Base-by-base conservation (phyloP, 345 rosid genomes). In the Balakata baccata region DNA sequence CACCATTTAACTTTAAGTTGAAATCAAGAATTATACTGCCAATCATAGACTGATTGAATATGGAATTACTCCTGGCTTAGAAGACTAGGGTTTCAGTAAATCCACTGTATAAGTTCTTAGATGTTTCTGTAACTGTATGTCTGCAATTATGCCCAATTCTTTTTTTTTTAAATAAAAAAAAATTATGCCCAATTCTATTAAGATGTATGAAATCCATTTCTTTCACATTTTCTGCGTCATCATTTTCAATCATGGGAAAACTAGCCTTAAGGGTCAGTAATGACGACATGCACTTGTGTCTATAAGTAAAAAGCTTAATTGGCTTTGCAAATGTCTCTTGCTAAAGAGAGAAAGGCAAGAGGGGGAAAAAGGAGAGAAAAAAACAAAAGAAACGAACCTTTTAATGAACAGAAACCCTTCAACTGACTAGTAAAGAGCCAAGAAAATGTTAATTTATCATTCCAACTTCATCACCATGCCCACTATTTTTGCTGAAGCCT, bases 401-500 rank as follows among this genome's bases (percentile, higher is more conserved):
- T 13, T 20, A 38, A 43, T 11, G 3, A 22, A 37, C 47, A 18
- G 11, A 78, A 63, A 50, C 60, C 59, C 76, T 62, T 53, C 11
- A 57, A 18, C 43, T 17, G 22, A 20, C 12, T 23, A 58, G 11
- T 6, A 39, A 75, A 16, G 25, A 57, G 22, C 22, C 3, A 70
- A 39, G 43, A 23, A 71, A 39, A 29, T 66, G 37, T 0, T 7
- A 68, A 66, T 65, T n/a, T 7, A 39, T n/a, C 5, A 39, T 47
- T 69, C 75, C 37, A 57, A 54, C 49, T 11, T 50, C 23, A 9
- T 64, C 64, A 25, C 11, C 10, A 10, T 37, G 69, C 74, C 45
- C 2, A 61, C 64, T 81, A 70, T 43, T 70, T 74, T 74, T 25
- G 77, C 79, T 77, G 77, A 69, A 74, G 75, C 78, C 69, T 89